phyloP scores from a whole-genome alignment of 2,329 filamentous ascomycete species.

The Botrytis aclada region DNA sequence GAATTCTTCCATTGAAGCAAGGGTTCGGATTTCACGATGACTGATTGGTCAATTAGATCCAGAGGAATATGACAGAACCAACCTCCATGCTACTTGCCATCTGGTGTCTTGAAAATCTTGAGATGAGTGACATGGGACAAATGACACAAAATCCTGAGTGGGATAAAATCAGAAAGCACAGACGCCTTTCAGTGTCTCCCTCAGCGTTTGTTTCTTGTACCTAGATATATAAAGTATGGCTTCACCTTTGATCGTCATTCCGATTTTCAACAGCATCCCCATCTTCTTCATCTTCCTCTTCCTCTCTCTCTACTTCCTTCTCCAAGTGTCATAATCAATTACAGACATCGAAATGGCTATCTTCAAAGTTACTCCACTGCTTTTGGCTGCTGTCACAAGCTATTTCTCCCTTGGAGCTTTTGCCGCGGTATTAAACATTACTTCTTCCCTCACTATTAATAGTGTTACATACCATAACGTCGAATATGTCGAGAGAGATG shows the following conservation, averaged over 20 bases:
- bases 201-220: background rate
- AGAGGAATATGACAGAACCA: background rate
- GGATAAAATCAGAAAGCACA: background rate
- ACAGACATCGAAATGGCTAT: background rate
- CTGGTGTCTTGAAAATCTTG: background rate
- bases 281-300: background rate
- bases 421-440: background rate
- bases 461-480: background rate
- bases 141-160: background rate
- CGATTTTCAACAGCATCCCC: background rate
- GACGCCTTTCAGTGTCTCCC: background rate
- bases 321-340: too few relatives aligned
- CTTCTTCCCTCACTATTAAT: background rate
- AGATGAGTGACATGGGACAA: background rate
- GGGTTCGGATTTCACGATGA: too few relatives aligned
- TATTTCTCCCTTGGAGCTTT: background rate
- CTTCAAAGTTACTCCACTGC: background rate
- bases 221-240: background rate
- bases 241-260: background rate
- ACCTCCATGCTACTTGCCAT: background rate
- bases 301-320: background rate
- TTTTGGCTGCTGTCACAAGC: background rate
- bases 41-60: background rate
- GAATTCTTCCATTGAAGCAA: background rate
- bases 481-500: conserved; percentile 28